Percentiles rank a stretch among this genome's conserved stretches.
These are phyloP conservation scores for Epichloe amarillans DNA, from an alignment of 2,329 filamentous ascomycete genomes.

Conservation along the genomic window DNA sequence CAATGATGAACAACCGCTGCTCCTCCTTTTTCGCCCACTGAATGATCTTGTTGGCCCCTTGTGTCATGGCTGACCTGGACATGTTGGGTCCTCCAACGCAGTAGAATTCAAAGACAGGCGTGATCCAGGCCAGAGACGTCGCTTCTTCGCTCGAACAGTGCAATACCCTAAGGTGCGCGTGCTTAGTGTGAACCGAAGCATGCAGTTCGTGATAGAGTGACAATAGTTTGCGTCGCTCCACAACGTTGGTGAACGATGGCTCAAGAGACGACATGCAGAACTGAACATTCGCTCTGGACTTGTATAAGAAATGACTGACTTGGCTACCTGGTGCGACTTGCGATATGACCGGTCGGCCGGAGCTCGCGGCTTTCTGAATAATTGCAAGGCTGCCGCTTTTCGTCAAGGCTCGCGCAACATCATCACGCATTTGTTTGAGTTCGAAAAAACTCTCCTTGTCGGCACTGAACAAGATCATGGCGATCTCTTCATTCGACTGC, in stretches of 20 bases:
- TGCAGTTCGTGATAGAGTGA: slow-evolving; percentile 78
- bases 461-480: slow-evolving; percentile 81
- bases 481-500: slow-evolving; percentile 63
- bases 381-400: slow-evolving; percentile 62
- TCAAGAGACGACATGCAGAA: slow-evolving; percentile 80
- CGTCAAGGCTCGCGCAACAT: slow-evolving; percentile 53
- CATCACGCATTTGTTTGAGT: slow-evolving; percentile 59
- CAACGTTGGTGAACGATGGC: slow-evolving; percentile 46
- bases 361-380: slow-evolving; percentile 57
- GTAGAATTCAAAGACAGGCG: slow-evolving; percentile 85
- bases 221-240: slow-evolving; percentile 60
- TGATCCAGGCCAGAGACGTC: slow-evolving; percentile 80
- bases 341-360: slow-evolving; percentile 56
- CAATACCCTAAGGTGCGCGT: slow-evolving; percentile 74
- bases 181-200: slow-evolving; percentile 68
- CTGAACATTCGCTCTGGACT: slow-evolving; percentile 86
- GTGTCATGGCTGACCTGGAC: slow-evolving; percentile 53
- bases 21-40: slow-evolving; percentile 89
- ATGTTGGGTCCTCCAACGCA: slow-evolving; percentile 74
- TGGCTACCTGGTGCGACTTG: slow-evolving; percentile 71
- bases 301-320: slow-evolving; percentile 88
- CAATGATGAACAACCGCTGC: slow-evolving; percentile 90
- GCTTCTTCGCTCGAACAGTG: slow-evolving; percentile 64
- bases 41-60: slow-evolving; percentile 77
- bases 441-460: slow-evolving; percentile 96